Conservation (phyloP, 169 alveolate species). For the Plasmodium ovale region DNA sequence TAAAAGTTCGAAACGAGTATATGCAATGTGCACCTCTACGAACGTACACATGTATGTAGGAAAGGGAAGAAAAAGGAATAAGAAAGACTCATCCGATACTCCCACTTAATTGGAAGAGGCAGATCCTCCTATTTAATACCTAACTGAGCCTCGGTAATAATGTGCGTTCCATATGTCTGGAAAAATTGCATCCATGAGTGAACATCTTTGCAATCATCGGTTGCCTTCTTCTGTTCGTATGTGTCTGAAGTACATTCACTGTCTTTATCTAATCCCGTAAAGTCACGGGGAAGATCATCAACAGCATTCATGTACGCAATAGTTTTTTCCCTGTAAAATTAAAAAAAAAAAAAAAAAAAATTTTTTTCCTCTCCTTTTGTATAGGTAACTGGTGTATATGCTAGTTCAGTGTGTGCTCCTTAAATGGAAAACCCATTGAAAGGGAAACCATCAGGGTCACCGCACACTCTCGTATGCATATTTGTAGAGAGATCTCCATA, state of each 20-base stretch:
- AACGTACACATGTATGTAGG: conserved; percentile 80
- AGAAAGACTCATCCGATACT: not conserved
- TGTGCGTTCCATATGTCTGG: conserved; percentile 87
- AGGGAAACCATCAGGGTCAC: too few species aligned
- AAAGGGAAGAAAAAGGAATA: not conserved
- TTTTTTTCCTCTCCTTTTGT: conserved; percentile 6
- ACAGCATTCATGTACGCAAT: conserved; percentile 83
- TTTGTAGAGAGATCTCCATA: not conserved
- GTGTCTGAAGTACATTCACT: conserved; percentile 81
- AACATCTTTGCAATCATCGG: conserved; percentile 79
- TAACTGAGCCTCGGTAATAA: conserved; percentile 84
- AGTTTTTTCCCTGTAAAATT: conserved; percentile 75
- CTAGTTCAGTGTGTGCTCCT: not conserved
- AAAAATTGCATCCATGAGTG: conserved; percentile 86
- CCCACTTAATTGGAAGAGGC: not conserved
- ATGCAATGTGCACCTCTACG: too few species aligned
- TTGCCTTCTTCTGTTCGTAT: conserved; percentile 78
- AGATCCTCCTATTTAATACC: conserved; percentile 70
- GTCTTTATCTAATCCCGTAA: conserved; percentile 77
- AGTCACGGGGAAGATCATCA: conserved; percentile 78
- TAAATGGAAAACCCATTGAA: too few species aligned
- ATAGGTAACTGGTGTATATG: not conserved
- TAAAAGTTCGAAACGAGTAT: too few species aligned
- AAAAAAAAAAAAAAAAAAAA: not conserved
- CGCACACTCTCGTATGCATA: not conserved